Evolutionary conservation across 1,284 basidiomycete species (phyloP).

Genomic region (Rhodofomes roseus): DNA sequence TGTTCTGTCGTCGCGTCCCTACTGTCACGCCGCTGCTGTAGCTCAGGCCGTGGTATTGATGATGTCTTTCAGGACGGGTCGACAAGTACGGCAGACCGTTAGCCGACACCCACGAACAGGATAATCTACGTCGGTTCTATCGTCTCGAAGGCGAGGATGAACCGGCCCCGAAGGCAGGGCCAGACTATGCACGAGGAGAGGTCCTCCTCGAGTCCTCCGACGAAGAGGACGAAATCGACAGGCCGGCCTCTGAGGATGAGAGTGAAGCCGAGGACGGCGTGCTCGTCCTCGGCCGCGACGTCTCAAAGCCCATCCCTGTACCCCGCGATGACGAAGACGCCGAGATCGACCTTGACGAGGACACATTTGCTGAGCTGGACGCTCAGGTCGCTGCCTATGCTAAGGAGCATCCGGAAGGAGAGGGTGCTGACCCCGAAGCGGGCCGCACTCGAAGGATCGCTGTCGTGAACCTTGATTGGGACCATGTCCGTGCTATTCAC

Average conservation of each 20-base stretch:
- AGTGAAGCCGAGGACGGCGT: constrained; percentile 48
- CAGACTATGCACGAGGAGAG: constrained; percentile 91
- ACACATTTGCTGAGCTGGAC: constrained; percentile 65
- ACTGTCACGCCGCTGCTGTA: neutral
- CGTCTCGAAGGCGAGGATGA: constrained; percentile 56
- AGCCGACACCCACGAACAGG: constrained; percentile 65
- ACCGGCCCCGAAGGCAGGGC: constrained; percentile 30
- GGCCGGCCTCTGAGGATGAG: constrained; percentile 27
- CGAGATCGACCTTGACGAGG: constrained; percentile 80
- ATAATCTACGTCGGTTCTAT: constrained; percentile 83
- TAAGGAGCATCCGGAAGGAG: constrained; percentile 37
- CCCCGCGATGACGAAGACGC: constrained; percentile 39
- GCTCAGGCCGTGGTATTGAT: neutral
- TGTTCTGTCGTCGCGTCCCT: neutral
- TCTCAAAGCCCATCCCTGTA: constrained; percentile 37
- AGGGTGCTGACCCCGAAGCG: constrained; percentile 30
- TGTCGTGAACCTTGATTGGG: constrained; percentile 98
- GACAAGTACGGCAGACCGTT: constrained; percentile 91
- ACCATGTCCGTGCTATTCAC: constrained; percentile 88
- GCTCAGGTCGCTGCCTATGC: constrained; percentile 67
- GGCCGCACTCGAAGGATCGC: constrained; percentile 79
- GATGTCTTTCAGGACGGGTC: constrained; percentile 48
- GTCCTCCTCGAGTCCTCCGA: constrained; percentile 87
- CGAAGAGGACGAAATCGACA: constrained; percentile 51
- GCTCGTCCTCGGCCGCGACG: constrained; percentile 46